Conservation (phyloP, 2,329 filamentous ascomycete genomes). For the Penicillium sclerotiorum region DNA sequence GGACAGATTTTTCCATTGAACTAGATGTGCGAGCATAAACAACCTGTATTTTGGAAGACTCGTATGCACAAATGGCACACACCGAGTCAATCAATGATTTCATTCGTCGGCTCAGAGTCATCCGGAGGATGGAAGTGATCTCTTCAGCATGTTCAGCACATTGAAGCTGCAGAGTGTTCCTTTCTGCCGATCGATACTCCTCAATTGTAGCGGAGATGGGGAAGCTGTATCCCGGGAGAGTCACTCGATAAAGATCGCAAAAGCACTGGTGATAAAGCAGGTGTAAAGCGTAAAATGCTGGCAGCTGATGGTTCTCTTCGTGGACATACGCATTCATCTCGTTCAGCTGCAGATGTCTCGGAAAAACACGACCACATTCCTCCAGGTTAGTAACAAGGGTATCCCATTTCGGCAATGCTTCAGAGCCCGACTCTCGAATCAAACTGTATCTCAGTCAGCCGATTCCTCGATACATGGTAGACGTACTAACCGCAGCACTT, state of each 20-base stretch:
- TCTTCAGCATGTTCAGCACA: not conserved
- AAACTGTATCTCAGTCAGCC: not conserved
- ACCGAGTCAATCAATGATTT: not conserved
- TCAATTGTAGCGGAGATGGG: not conserved
- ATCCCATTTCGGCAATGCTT: not conserved
- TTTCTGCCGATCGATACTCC: not conserved
- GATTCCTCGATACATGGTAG: not conserved
- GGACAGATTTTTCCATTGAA: not conserved
- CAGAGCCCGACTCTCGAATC: not conserved
- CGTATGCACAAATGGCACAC: constrained; percentile 6
- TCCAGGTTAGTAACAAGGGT: not conserved
- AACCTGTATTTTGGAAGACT: constrained; percentile 5
- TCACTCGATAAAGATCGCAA: constrained; percentile 6
- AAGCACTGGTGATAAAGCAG: constrained; percentile 6
- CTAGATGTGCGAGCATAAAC: constrained; percentile 1
- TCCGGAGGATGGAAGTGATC: not conserved
- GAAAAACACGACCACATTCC: not conserved
- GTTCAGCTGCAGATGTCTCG: constrained; percentile 4
- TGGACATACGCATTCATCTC: constrained; percentile 5
- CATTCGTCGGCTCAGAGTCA: not conserved
- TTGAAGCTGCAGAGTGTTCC: not conserved
- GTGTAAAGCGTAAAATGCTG: constrained; percentile 4
- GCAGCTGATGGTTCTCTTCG: constrained; percentile 5
- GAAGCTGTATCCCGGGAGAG: constrained; percentile 2
- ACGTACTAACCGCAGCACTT: constrained; percentile 1